Evolutionary conservation across 1,284 basidiomycete species (phyloP).

Genomic region (Hypsizygus ulmarius): DNA sequence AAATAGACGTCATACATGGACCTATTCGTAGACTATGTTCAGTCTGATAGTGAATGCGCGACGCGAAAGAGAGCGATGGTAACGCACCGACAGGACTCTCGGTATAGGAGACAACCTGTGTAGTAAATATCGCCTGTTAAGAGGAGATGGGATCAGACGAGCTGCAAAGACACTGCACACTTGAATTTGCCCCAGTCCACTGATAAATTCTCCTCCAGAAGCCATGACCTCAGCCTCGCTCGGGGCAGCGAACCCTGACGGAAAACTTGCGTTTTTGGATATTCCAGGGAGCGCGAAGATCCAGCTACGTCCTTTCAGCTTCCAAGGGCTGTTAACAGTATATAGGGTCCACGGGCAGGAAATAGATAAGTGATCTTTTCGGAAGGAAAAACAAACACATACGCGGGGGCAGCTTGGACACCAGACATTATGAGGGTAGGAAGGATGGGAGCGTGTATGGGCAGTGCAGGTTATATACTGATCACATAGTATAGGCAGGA

Average conservation of each 20-base stretch:
- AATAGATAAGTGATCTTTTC: not conserved
- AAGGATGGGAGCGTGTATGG: not conserved
- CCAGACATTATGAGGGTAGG: slow-evolving; percentile 14
- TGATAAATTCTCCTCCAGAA: slow-evolving; percentile 28
- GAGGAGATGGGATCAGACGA: too few relatives aligned
- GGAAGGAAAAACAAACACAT: not conserved
- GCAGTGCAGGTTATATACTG: too few relatives aligned
- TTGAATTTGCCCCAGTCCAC: slow-evolving; percentile 25
- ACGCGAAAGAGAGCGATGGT: not conserved
- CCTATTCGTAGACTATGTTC: slow-evolving; percentile 3
- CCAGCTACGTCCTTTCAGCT: slow-evolving; percentile 27
- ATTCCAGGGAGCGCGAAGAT: slow-evolving; percentile 23
- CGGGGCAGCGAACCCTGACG: slow-evolving; percentile 27
- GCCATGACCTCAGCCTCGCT: slow-evolving; percentile 25
- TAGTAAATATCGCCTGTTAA: not conserved
- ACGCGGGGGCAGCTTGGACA: slow-evolving; percentile 20
- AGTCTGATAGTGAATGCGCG: not conserved
- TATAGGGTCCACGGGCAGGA: not conserved
- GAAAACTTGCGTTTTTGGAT: slow-evolving; percentile 22
- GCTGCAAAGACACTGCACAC: slow-evolving; percentile 13
- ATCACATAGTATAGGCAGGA: too few relatives aligned
- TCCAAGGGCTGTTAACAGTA: slow-evolving; percentile 25
- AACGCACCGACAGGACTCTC: slow-evolving; percentile 29
- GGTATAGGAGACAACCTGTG: slow-evolving; percentile 27
- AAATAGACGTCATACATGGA: slow-evolving; percentile 11